phyloP scores from a whole-genome alignment of 257 asterid genomes.

The Leonotis leonurus region DNA sequence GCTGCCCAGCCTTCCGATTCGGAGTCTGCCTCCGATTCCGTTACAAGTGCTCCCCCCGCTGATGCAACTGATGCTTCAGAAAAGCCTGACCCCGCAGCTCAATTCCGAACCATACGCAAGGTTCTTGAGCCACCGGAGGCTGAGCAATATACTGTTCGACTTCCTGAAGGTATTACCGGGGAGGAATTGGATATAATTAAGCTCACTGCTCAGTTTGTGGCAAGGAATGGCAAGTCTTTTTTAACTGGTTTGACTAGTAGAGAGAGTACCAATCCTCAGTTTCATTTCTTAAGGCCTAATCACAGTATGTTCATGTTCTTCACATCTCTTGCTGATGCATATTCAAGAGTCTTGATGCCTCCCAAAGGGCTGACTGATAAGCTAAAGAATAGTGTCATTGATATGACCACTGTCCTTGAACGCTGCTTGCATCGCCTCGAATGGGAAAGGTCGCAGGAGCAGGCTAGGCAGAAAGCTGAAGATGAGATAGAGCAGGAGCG shows the following conservation, averaged over 20 bases:
- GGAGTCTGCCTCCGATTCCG: conserved; percentile 40
- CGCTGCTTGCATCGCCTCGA: conserved; percentile 83
- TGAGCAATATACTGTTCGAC: conserved; percentile 80
- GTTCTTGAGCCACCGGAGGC: conserved; percentile 96
- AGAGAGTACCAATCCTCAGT: conserved; percentile 80
- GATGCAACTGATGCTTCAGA: conserved; percentile 39
- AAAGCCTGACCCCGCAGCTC: conserved; percentile 70
- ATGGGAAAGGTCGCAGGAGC: conserved; percentile 94
- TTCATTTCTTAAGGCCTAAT: conserved; percentile 85
- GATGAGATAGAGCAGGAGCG: conserved; percentile 90
- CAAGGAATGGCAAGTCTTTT: conserved; percentile 84
- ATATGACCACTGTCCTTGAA: conserved; percentile 85
- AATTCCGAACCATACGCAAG: conserved; percentile 50
- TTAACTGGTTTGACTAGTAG: conserved; percentile 85
- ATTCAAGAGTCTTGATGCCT: conserved; percentile 93
- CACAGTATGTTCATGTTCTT: conserved; percentile 97
- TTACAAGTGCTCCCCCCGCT: conserved; percentile 26
- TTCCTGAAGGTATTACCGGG: conserved; percentile 91
- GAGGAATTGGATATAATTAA: conserved; percentile 89
- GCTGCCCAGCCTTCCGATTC: conserved; percentile 27
- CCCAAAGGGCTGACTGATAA: conserved; percentile 67
- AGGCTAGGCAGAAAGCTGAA: conserved; percentile 92
- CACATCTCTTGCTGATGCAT: conserved; percentile 91
- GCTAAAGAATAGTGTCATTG: conserved; percentile 58
- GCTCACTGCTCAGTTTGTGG: conserved; percentile 95